Evolutionary conservation across 2,329 filamentous ascomycete genomes (phyloP).

Genomic region (Monosporascus sp.): DNA sequence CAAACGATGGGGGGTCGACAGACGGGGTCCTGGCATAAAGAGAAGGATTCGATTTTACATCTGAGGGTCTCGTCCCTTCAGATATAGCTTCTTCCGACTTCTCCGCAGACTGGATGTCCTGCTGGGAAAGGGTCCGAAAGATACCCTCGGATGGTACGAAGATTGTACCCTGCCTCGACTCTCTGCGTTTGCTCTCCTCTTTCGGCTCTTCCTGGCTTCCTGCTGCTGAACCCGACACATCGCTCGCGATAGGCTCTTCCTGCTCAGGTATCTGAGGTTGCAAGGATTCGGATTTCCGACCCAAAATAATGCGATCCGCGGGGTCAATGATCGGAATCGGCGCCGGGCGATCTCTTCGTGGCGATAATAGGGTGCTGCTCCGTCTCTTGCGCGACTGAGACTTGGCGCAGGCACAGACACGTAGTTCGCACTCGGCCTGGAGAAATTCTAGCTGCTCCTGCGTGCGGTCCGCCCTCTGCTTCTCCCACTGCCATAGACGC

Average conservation of each 20-base stretch:
- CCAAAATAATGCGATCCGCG: constrained; percentile 38
- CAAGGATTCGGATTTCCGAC: constrained; percentile 23
- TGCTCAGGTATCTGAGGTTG: constrained; percentile 25
- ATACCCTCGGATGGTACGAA: constrained; percentile 59
- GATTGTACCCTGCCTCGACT: constrained; percentile 45
- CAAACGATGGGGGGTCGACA: constrained; percentile 56
- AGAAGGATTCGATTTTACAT: constrained; percentile 27
- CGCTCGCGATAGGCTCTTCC: constrained; percentile 7
- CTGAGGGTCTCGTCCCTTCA: constrained; percentile 1
- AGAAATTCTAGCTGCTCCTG: constrained; percentile 72
- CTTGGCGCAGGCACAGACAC: constrained; percentile 58
- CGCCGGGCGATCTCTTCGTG: constrained; percentile 32
- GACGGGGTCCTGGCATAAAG: constrained; percentile 56
- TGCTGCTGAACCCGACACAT: constrained; percentile 12
- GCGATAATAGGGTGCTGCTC: constrained; percentile 20
- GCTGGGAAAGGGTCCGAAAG: constrained; percentile 55
- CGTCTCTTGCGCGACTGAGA: constrained; percentile 24
- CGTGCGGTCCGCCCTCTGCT: constrained; percentile 61
- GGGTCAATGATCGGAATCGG: constrained; percentile 34
- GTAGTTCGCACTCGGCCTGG: constrained; percentile 67
- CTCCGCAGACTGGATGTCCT: constrained; percentile 37
- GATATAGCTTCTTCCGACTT: constrained; percentile 26
- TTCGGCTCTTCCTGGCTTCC: constrained; percentile 13
- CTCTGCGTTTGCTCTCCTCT: constrained; percentile 20
- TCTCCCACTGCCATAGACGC: constrained; percentile 49